These are phyloP conservation scores for Fusarium veterinarium DNA, from an alignment of 2,329 filamentous ascomycete genomes.

Conservation along the genomic window DNA sequence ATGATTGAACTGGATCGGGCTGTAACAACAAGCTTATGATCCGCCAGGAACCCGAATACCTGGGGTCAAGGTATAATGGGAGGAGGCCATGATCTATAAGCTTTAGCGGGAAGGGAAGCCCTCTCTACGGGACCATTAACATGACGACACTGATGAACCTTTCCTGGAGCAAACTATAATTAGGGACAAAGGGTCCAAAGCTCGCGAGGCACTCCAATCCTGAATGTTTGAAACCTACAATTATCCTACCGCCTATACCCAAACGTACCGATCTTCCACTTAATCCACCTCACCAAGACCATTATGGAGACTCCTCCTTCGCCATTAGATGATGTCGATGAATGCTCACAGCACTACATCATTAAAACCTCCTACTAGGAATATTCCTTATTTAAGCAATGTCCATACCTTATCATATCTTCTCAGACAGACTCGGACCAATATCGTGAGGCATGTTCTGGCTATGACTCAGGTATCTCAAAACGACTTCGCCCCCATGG, in stretches of 20 bases:
- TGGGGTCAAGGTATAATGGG: not conserved
- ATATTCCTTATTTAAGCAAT: not conserved
- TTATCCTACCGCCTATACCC: not conserved
- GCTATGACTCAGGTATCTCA: not conserved
- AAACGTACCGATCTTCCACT: not conserved
- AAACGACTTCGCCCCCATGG: not conserved
- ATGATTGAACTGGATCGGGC: not conserved
- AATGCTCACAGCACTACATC: accelerated
- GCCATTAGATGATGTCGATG: accelerated
- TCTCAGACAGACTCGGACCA: not conserved
- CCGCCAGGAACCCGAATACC: accelerated
- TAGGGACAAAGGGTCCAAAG: accelerated
- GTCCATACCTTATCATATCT: not conserved
- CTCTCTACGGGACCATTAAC: not conserved
- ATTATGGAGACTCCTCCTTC: not conserved
- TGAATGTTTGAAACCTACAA: no score
- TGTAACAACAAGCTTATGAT: accelerated
- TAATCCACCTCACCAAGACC: no score
- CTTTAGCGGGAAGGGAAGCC: not conserved
- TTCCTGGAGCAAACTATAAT: not conserved
- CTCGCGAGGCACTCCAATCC: not conserved
- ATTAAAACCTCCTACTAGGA: accelerated
- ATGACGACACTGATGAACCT: no score
- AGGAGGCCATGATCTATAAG: not conserved
- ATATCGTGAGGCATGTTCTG: not conserved